A percentile compares a stretch with the other conserved stretches of the same genome.
These are phyloP conservation scores for Sugiyamaella chiloensis DNA, from an alignment of 805 yeast genomes.

Conservation along the genomic window DNA sequence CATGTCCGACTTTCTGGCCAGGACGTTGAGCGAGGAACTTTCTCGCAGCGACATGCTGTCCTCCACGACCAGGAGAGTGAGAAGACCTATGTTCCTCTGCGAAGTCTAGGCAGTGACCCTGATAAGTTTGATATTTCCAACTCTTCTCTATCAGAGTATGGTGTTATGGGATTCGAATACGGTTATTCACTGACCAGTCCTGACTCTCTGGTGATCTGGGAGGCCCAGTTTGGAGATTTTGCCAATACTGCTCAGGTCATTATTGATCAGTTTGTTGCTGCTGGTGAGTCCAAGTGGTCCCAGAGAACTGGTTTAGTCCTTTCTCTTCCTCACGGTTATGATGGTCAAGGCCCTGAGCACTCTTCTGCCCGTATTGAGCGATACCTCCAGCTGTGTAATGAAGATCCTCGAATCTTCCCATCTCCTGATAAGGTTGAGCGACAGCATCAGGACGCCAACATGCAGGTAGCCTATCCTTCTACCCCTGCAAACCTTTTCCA, in stretches of 20 bases:
- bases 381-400: constrained; percentile 91
- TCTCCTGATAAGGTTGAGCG: constrained; percentile 81
- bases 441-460: constrained; percentile 98
- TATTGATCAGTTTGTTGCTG: constrained; percentile 92
- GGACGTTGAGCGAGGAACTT: constrained; percentile 99
- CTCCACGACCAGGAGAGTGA: constrained; percentile 93
- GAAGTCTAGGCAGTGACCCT: constrained; percentile 73
- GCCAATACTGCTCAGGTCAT: constrained; percentile 99
- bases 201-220: constrained; percentile 97
- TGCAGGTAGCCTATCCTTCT: constrained; percentile 97
- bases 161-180: constrained; percentile 98
- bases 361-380: constrained; percentile 97
- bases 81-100: constrained; percentile 77
- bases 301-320: constrained; percentile 96
- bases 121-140: constrained; percentile 79
- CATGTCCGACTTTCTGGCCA: constrained; percentile 98
- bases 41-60: constrained; percentile 99
- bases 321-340: constrained; percentile 98
- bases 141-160: constrained; percentile 96
- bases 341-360: constrained; percentile 99
- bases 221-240: constrained; percentile 99
- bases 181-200: constrained; percentile 98
- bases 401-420: constrained; percentile 95
- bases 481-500: constrained; percentile 98
- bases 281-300: constrained; percentile 98